A percentile compares a stretch with the other conserved stretches of the same genome.
Conservation (phyloP, 495 filamentous ascomycete species). For the Delitschia confertaspora region DNA sequence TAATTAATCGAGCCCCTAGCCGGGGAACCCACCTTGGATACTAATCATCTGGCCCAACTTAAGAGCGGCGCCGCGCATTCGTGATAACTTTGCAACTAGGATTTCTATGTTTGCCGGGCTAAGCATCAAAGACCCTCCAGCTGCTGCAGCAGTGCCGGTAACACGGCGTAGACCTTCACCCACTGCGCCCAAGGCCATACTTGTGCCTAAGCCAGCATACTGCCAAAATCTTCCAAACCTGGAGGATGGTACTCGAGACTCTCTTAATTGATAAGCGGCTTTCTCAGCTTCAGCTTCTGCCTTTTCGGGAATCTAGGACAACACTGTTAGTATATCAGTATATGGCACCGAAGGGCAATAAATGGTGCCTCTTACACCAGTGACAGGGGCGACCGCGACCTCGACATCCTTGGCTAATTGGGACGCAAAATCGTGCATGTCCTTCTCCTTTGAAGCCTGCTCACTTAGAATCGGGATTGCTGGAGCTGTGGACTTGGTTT, state of each 20-base stretch:
- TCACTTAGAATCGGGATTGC: constrained; percentile 7
- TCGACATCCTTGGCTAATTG: constrained; percentile 33
- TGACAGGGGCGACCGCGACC: neutral
- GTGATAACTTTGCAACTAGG: constrained; percentile 81
- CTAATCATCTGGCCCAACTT: constrained; percentile 97
- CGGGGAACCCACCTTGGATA: constrained; percentile 59
- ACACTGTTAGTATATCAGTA: constrained; percentile 40
- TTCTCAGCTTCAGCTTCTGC: constrained; percentile 11
- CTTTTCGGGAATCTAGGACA: constrained; percentile 30
- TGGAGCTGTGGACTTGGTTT: constrained; percentile 15
- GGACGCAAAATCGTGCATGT: constrained; percentile 32
- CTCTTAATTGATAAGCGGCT: constrained; percentile 60
- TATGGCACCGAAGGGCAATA: neutral
- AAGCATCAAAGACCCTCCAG: constrained; percentile 70
- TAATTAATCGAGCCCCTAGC: constrained; percentile 57
- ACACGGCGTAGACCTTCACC: constrained; percentile 71
- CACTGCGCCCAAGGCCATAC: constrained; percentile 92
- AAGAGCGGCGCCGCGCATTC: constrained; percentile 96
- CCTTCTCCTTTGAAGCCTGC: constrained; percentile 13
- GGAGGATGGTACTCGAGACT: constrained; percentile 84
- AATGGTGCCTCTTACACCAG: constrained; percentile 20
- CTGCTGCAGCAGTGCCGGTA: constrained; percentile 44
- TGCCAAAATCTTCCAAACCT: constrained; percentile 85
- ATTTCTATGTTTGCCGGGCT: constrained; percentile 84
- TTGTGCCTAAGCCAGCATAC: constrained; percentile 83